These are phyloP conservation scores for Bolboschoenoplectus hybrid DNA, from an alignment of 202 grass and related monocot genomes.

Conservation along the genomic window DNA sequence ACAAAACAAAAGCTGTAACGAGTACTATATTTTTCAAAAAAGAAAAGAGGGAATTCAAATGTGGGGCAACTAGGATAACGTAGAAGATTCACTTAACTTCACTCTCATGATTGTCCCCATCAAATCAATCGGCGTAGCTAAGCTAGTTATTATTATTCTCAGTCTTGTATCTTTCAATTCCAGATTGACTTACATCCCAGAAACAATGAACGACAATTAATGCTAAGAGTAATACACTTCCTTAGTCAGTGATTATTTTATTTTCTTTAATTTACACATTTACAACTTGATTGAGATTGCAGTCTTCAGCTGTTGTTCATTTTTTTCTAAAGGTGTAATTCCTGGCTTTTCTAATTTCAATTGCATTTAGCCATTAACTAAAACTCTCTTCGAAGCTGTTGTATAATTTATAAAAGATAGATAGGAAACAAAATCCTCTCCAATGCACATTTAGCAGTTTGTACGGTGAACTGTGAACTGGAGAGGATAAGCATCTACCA, in stretches of 20 bases:
- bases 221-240: background rate
- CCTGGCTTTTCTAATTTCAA: background rate
- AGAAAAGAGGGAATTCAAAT: slow-evolving; percentile 26
- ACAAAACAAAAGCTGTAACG: slow-evolving; percentile 20
- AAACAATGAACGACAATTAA: slow-evolving; percentile 11
- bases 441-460: background rate
- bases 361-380: background rate
- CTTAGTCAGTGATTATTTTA: background rate
- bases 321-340: background rate
- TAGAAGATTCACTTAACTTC: slow-evolving; percentile 23
- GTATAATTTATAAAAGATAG: background rate
- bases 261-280: slow-evolving; percentile 1
- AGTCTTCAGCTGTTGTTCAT: background rate
- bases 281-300: background rate
- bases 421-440: background rate
- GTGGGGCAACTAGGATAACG: slow-evolving; percentile 28
- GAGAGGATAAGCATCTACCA: too few species aligned
- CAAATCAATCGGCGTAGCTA: slow-evolving; percentile 19
- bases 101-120: slow-evolving; percentile 20
- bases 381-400: background rate
- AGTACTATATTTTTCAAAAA: slow-evolving; percentile 35
- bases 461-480: background rate
- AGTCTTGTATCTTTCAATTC: slow-evolving; percentile 23
- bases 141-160: background rate
- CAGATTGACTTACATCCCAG: background rate